These are phyloP conservation scores for Herpetomonas samuelpessoai DNA, from an alignment of 208 protist species.

Conservation along the genomic window DNA sequence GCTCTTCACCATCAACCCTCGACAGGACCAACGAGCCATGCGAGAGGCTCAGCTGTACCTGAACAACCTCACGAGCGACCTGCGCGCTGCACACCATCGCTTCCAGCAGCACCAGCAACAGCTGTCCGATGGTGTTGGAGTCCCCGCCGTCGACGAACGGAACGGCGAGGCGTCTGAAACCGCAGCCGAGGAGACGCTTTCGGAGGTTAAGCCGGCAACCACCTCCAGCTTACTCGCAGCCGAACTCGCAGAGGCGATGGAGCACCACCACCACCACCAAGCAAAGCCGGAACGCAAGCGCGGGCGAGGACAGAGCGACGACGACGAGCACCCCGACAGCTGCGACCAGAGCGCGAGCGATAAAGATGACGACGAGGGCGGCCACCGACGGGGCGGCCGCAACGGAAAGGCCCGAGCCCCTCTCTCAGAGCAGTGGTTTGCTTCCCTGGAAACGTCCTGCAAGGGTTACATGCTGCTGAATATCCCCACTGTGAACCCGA, in stretches of 20 bases:
- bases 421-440: conserved; percentile 2
- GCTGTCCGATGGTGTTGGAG: not conserved
- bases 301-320: conserved; percentile 5
- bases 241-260: conserved; percentile 17
- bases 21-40: conserved; percentile 53
- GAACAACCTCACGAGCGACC: conserved; percentile 46
- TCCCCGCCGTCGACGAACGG: not conserved
- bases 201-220: conserved; percentile 2
- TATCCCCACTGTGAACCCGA: conserved; percentile 13
- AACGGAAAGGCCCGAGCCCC: not conserved
- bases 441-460: conserved; percentile 16
- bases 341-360: conserved; percentile 2
- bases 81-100: conserved; percentile 25
- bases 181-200: not conserved
- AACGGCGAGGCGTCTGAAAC: not conserved
- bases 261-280: not conserved
- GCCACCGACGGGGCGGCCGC: conserved; percentile 1
- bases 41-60: conserved; percentile 74
- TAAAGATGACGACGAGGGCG: conserved; percentile 8
- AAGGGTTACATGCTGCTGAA: conserved; percentile 25
- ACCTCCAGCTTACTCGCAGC: conserved; percentile 23
- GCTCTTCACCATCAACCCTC: conserved; percentile 74
- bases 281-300: conserved; percentile 12
- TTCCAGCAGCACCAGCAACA: conserved; percentile 1
- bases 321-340: conserved; percentile 10